These are phyloP conservation scores for Epichloe hybrida DNA, from an alignment of 2,329 filamentous ascomycete species.

Conservation along the genomic window DNA sequence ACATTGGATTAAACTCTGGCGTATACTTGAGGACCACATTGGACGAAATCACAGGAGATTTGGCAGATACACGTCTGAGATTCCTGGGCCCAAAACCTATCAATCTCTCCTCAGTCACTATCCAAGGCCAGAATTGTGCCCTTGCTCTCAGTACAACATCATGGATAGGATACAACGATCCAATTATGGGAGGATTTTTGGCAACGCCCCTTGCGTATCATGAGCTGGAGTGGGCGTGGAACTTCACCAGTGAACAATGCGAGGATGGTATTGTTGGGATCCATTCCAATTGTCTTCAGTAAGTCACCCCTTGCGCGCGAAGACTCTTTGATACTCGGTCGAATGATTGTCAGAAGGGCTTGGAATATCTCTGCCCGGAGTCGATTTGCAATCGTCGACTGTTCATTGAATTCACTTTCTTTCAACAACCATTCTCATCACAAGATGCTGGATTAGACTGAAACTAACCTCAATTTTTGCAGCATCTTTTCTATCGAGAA, in stretches of 20 bases:
- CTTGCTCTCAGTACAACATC: conserved; percentile 82
- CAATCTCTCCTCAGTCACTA: conserved; percentile 75
- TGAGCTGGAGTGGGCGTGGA: conserved; percentile 85
- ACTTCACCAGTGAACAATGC: conserved; percentile 90
- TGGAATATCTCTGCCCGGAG: too few relatives aligned
- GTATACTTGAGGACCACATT: conserved; percentile 90
- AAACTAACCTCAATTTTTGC: too few relatives aligned
- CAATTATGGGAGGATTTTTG: conserved; percentile 75
- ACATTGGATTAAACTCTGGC: conserved; percentile 89
- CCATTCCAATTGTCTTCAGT: conserved; percentile 26
- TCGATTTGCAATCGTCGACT: too few relatives aligned
- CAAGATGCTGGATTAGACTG: too few relatives aligned
- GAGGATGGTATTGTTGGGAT: conserved; percentile 89
- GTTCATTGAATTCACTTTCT: too few relatives aligned
- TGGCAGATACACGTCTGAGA: conserved; percentile 86
- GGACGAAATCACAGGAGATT: conserved; percentile 87
- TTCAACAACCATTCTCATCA: too few relatives aligned
- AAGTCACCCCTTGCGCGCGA: too few relatives aligned
- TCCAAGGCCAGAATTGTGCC: conserved; percentile 71
- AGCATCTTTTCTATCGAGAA: conserved; percentile 72
- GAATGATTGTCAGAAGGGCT: conserved; percentile 42
- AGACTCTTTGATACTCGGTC: too few relatives aligned
- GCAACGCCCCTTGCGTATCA: conserved; percentile 84
- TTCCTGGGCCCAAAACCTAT: conserved; percentile 87
- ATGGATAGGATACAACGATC: conserved; percentile 88